Base-by-base conservation (phyloP, 495 filamentous ascomycete species). In the Amphirosellinia nigrospora region DNA sequence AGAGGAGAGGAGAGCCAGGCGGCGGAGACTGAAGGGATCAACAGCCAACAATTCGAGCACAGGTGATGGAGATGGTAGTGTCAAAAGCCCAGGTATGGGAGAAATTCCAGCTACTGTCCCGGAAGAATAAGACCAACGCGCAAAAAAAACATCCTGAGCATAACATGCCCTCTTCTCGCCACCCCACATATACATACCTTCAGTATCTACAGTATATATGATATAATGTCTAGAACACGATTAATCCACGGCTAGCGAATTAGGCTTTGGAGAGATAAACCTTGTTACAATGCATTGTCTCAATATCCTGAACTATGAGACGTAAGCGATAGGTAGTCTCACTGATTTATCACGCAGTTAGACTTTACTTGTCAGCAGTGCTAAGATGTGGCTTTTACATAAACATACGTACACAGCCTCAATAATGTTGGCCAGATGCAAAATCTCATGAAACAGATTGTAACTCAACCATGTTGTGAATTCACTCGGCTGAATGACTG, bases 1-100 rank as follows among this genome's bases (percentile, higher is more conserved):
- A 45, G 76, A 78, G 69, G 76, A 78, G 50, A 76, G 76, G 62
- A 74, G 76, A 67, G 66, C 72, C 4, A 78, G 76, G 46, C 76
- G 76, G 19, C 74, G 76, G 61, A 69, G 76, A 63, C 46, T 78
- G 41, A 78, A 78, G 69, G 76, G 73, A 26, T 67, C 72, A 15
- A 70, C 75, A 41, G 60, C 45, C 21, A 45, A 69, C 30, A 68
- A 16, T 60, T 68, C 75, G 21, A 58, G 39, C 23, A 46, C 64
- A 34, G 64, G 46, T 16, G 72, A 78, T 9, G 70, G 66, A 43
- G 76, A 78, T 4, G 75, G 70, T 8, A 66, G 46, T 41, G 58
- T 52, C 30, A 76, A 55, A 38, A 66, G 46, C n/a, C 36, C 74
- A 16, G 70, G 73, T 68, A 64, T 71, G 3, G 72, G 70, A 30